A percentile compares a stretch with the other conserved stretches of the same genome.
Evolutionary conservation across 495 filamentous ascomycete species (phyloP).

Genomic region (Hypoxylon lienhwacheense): DNA sequence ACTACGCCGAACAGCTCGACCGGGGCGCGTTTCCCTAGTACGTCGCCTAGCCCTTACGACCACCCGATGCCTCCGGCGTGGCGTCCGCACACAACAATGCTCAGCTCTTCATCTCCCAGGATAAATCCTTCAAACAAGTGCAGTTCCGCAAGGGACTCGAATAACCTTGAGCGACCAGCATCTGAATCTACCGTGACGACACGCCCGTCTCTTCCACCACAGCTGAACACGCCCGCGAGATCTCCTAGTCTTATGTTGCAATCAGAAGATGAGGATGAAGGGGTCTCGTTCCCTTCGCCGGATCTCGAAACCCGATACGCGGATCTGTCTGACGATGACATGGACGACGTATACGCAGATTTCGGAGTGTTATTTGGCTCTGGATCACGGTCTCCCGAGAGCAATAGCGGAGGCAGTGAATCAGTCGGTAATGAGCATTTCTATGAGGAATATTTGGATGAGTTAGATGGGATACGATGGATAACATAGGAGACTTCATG

Average conservation of each 20-base stretch:
- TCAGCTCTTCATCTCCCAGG: constrained; percentile 11
- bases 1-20: constrained; percentile 21
- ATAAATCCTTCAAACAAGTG: neutral
- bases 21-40: constrained; percentile 16
- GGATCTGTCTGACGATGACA: constrained; percentile 45
- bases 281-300: constrained; percentile 46
- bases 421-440: constrained; percentile 29
- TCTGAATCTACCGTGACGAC: neutral
- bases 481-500: constrained; percentile 18
- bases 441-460: constrained; percentile 49
- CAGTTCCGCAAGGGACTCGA: neutral
- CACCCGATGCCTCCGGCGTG: constrained; percentile 24
- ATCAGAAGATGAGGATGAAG: constrained; percentile 37
- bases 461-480: constrained; percentile 49
- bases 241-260: constrained; percentile 3
- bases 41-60: constrained; percentile 15
- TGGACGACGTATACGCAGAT: constrained; percentile 51
- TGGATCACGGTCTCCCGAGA: constrained; percentile 25
- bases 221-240: neutral
- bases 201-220: neutral
- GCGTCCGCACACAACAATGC: constrained; percentile 29
- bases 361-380: constrained; percentile 51
- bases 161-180: neutral
- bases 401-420: constrained; percentile 3
- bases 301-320: constrained; percentile 49